Percentiles rank a stretch among this genome's conserved stretches.
Conservation (phyloP, 108 stramenopile species). For the Discostella stelligeroides region DNA sequence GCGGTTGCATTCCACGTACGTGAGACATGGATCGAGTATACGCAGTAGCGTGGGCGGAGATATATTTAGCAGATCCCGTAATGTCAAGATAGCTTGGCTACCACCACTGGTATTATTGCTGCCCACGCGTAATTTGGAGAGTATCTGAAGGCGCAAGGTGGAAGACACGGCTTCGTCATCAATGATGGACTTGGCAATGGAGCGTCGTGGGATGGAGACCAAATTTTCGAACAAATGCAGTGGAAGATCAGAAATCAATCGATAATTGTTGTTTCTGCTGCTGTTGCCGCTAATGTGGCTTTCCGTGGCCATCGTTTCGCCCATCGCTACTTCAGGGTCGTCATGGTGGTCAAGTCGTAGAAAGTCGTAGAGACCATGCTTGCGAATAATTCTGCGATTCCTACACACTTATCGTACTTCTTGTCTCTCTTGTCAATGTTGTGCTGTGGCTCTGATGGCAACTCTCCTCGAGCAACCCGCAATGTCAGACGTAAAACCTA, state of each 20-base stretch:
- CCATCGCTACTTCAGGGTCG: too few species aligned
- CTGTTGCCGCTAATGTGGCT: too few species aligned
- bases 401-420: too few species aligned
- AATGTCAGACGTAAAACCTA: too few species aligned
- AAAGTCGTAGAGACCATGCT: too few species aligned
- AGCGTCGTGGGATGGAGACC: slow-evolving; percentile 20
- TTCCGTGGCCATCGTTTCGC: background rate
- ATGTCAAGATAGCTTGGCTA: slow-evolving; percentile 44
- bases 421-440: background rate
- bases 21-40: slow-evolving; percentile 77
- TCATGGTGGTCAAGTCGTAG: too few species aligned
- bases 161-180: too few species aligned
- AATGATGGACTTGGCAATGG: background rate
- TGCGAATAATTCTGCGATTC: too few species aligned
- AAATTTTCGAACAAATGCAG: slow-evolving; percentile 63
- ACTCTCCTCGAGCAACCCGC: too few species aligned
- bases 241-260: slow-evolving; percentile 65
- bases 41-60: slow-evolving; percentile 50
- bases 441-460: too few species aligned
- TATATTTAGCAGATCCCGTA: slow-evolving; percentile 59
- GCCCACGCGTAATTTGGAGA: slow-evolving; percentile 22
- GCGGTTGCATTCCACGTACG: slow-evolving; percentile 56
- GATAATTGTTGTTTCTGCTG: slow-evolving; percentile 37
- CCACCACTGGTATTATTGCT: background rate
- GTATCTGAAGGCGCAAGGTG: slow-evolving; percentile 38